Evolutionary conservation across 768 basidiomycete species (phyloP), one percentile per base, ranked within the genome.

Genomic region (Hericium coralloides): DNA sequence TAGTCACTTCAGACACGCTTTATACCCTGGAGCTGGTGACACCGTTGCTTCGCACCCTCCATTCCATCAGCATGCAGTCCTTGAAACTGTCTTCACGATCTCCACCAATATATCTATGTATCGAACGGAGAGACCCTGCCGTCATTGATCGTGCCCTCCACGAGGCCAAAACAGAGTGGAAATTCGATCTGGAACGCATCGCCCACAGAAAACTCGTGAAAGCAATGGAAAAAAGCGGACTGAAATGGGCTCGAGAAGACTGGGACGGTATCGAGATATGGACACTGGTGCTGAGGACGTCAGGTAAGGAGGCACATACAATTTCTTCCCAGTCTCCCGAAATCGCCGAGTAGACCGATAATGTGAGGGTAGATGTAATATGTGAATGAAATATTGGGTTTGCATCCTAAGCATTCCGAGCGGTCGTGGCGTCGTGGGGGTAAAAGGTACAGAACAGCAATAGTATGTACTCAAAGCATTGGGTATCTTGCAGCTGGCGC

Each of bases 221-320:
- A 63, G 80, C 80, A 4, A 71, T 92, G 60, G 77, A 76, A 55
- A 84, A 80, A 61, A 74, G 73, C 12, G 79, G 81, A 2, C 66
- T 80, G 41, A 69, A 71, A 3, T 92, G 89, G 89, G 70, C 72
- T 12, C 76, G 71, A 63, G 76, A 77, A 6, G 90, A 91, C 53
- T 93, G 90, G 88, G 87, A 86, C 22, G 89, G 79, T 4, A 75
- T 93, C 23, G 89, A 94, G 70, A 76, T 95, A 47, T 93, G 88
- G 88, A 85, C 80, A 66, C 53, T 70, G 31, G 55, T 51, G 12
- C 59, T 63, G 18, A 58, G 31, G 31, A 31, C 31, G 4, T 6
- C 31, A 31, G 31, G 8, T 31, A 31, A 6, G 31, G 31, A 31
- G 7, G 31, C 8, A 31, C 31, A 6, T 6, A 9, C 31, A 31